Conservation (phyloP, 108 stramenopile species). For the Cylindrotheca fusiformis region DNA sequence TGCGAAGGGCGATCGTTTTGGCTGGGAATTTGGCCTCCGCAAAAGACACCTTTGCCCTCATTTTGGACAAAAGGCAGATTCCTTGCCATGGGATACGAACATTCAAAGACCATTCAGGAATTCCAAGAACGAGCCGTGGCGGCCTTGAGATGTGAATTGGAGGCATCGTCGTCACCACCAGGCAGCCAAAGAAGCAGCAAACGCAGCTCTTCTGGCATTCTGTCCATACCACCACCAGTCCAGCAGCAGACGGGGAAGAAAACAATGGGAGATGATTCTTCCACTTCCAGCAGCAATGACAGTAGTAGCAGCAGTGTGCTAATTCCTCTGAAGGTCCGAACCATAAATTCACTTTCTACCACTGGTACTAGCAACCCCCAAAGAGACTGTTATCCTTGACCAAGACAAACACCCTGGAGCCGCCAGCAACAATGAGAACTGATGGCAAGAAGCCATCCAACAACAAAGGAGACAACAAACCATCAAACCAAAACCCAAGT, state of each 20-base stretch:
- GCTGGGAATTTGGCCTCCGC: conserved; percentile 37
- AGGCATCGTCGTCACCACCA: neutral
- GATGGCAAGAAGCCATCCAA: too few relatives aligned
- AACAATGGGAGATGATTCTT: neutral
- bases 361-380: too few relatives aligned
- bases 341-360: too few relatives aligned
- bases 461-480: too few relatives aligned
- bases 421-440: too few relatives aligned
- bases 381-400: too few relatives aligned
- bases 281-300: neutral
- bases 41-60: conserved; percentile 21
- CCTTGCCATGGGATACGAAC: conserved; percentile 37
- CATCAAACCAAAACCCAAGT: too few relatives aligned
- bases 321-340: too few relatives aligned
- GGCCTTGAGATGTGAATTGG: neutral
- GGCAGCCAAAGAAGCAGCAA: neutral
- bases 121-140: neutral
- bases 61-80: conserved; percentile 55
- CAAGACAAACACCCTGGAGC: too few relatives aligned
- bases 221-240: neutral
- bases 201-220: neutral
- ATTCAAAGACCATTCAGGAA: conserved; percentile 25
- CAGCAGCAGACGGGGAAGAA: neutral
- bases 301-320: too few relatives aligned
- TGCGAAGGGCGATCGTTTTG: conserved; percentile 50